Percentiles rank a stretch among this genome's conserved stretches.
These are phyloP conservation scores for Irpex sp. DNA, from an alignment of 1,284 basidiomycete species.

Conservation along the genomic window DNA sequence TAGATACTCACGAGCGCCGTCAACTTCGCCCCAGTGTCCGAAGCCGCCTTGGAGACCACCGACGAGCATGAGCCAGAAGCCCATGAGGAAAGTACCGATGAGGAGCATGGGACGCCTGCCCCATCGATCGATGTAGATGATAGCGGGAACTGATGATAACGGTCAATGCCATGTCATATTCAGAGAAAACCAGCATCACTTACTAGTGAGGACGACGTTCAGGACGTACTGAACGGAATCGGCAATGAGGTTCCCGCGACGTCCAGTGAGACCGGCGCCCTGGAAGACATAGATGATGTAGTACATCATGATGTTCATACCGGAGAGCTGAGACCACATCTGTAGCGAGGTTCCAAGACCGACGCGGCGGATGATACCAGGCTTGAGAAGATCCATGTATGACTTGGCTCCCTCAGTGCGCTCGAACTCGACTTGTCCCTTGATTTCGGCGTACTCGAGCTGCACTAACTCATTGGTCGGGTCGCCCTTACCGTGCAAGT, in stretches of 20 bases:
- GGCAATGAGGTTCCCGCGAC: constrained; percentile 70
- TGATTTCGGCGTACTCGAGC: constrained; percentile 80
- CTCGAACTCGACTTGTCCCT: constrained; percentile 69
- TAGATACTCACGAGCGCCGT: constrained; percentile 27
- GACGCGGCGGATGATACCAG: constrained; percentile 41
- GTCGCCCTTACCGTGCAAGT: constrained; percentile 77
- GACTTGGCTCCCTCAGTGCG: constrained; percentile 68
- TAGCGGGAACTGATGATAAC: constrained; percentile 50
- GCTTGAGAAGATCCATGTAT: constrained; percentile 61
- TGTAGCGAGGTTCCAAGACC: constrained; percentile 39
- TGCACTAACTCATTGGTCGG: constrained; percentile 61
- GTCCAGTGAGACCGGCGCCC: constrained; percentile 70
- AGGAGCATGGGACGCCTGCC: constrained; percentile 77
- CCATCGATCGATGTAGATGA: constrained; percentile 76
- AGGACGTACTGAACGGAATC: constrained; percentile 78
- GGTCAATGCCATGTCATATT: not conserved
- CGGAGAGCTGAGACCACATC: constrained; percentile 47
- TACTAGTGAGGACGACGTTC: constrained; percentile 59
- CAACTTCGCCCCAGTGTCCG: constrained; percentile 56
- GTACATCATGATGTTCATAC: constrained; percentile 70
- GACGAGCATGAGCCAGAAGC: constrained; percentile 73
- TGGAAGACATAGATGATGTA: constrained; percentile 78
- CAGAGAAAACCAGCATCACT: constrained; percentile 2
- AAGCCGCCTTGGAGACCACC: constrained; percentile 69
- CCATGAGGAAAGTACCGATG: constrained; percentile 63